Evolutionary conservation across 352 stramenopile genomes (phyloP), one percentile per base, ranked within the genome.

Genomic region (Phytopythium litorale): DNA sequence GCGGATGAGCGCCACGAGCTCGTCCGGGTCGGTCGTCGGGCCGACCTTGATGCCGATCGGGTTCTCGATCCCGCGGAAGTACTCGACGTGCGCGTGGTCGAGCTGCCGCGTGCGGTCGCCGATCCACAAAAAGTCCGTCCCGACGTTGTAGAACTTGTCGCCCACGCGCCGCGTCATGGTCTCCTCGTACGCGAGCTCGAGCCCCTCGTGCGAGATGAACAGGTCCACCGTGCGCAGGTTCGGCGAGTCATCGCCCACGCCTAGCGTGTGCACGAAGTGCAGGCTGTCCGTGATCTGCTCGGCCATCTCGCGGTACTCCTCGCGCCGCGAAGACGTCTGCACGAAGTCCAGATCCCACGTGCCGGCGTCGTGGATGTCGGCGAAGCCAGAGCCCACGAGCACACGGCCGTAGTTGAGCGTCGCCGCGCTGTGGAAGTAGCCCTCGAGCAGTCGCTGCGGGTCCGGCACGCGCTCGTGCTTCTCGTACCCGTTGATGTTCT

Each of bases 341-440:
- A 99, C 95, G 76, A 99, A 99, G 68, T 98, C 97, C 58, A 99
- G 81, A 72, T 99, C 98, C 97, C 97, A 99, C 56, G 97, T 97
- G 63, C 97, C 93, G 33, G 98, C 89, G 58, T 97, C 83, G 70
- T 96, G 92, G 64, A 99, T 98, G 72, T 99, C 97, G 19, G 96
- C 97, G 76, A 98, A 98, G 45, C 97, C 97, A 63, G 96, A 97
- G 52, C 87, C 91, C 32, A 97, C 87, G 57, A 99, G 96, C 52
- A 97, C 86, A 28, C 97, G 87, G 0, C 98, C 82, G 77, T 99
- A 98, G 79, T 99, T 99, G 21, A 99, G 79, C 18, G 97, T 99
- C 62, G 98, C 83, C 7, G 94, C 94, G 66, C 84, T 98, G 73
- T 99, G 97, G 71, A 99, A 97, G 79, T 99, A 99, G 45, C 97